Conservation (phyloP, 192 early-diverging fungal species). For the Cetraspora pellucida region DNA sequence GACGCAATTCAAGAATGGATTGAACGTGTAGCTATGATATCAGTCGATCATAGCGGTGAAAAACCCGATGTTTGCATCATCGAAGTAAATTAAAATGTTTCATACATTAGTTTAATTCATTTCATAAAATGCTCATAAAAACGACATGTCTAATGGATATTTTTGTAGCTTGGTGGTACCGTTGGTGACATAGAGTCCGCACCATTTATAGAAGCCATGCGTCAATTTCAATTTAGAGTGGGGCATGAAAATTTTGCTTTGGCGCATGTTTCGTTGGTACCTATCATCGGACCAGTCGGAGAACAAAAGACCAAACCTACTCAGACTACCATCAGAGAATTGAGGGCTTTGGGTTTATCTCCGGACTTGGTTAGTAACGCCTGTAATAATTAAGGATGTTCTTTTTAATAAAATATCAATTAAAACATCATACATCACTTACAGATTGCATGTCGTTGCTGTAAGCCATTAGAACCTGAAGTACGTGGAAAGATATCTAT, state of each 20-base stretch:
- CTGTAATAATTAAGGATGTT: too few species aligned
- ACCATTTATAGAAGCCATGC: slow-evolving; percentile 99
- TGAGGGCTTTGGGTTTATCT: slow-evolving; percentile 91
- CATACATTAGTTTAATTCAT: background rate
- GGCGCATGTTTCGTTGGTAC: slow-evolving; percentile 97
- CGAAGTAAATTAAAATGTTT: slow-evolving; percentile 53
- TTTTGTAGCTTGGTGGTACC: slow-evolving; percentile 78
- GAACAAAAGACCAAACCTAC: slow-evolving; percentile 99
- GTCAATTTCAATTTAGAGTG: slow-evolving; percentile 99
- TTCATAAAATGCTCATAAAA: background rate
- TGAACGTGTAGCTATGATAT: slow-evolving; percentile 88
- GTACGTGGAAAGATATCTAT: slow-evolving; percentile 94
- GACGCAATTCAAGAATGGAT: slow-evolving; percentile 98
- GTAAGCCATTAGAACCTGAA: slow-evolving; percentile 74
- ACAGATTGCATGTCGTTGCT: slow-evolving; percentile 90
- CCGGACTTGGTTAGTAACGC: slow-evolving; percentile 71
- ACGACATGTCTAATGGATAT: too few species aligned
- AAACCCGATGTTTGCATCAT: slow-evolving; percentile 97
- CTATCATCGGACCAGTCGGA: slow-evolving; percentile 94
- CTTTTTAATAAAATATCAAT: too few species aligned
- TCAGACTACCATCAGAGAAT: slow-evolving; percentile 91
- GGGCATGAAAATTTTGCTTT: slow-evolving; percentile 97
- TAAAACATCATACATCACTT: background rate
- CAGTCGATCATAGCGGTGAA: slow-evolving; percentile 79
- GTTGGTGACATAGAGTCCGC: slow-evolving; percentile 99